phyloP scores from a whole-genome alignment of 306 rosid species.

The Rosa lucieae region DNA sequence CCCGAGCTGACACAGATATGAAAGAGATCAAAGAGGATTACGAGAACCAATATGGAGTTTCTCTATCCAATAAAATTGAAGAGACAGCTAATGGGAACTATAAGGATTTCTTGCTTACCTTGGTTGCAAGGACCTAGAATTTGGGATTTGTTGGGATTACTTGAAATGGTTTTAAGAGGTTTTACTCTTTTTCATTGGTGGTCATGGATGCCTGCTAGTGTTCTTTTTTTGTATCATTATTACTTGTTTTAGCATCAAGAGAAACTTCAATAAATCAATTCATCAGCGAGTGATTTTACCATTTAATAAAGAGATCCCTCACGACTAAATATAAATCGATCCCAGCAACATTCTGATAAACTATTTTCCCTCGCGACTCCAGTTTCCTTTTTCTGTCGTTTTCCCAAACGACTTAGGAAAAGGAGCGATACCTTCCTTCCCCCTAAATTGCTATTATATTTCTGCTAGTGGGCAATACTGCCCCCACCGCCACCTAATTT shows the following conservation, averaged over 20 bases:
- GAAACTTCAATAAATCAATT: conserved; percentile 15
- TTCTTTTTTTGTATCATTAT: conserved; percentile 14
- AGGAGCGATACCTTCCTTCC: too few species aligned
- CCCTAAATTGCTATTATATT: too few species aligned
- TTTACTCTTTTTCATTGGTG: conserved; percentile 6
- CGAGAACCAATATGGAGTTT: conserved; percentile 46
- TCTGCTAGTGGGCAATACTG: too few species aligned
- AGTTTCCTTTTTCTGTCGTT: too few species aligned
- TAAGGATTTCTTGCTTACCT: conserved; percentile 77
- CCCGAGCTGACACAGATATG: conserved; percentile 76
- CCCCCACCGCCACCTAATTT: too few species aligned
- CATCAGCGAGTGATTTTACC: conserved; percentile 9
- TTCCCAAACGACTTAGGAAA: too few species aligned
- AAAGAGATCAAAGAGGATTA: conserved; percentile 61
- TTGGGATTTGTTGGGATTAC: neutral
- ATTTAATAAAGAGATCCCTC: neutral
- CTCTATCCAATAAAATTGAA: conserved; percentile 58
- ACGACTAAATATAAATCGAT: too few species aligned
- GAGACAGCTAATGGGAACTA: conserved; percentile 66
- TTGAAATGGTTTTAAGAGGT: neutral
- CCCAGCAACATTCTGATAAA: too few species aligned
- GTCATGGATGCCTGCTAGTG: conserved; percentile 11
- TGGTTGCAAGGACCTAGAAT: conserved; percentile 36
- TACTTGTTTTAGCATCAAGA: neutral
- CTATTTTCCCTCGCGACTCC: too few species aligned